Conservation (phyloP, 495 filamentous ascomycete species). For the Lepidopterella palustris region DNA sequence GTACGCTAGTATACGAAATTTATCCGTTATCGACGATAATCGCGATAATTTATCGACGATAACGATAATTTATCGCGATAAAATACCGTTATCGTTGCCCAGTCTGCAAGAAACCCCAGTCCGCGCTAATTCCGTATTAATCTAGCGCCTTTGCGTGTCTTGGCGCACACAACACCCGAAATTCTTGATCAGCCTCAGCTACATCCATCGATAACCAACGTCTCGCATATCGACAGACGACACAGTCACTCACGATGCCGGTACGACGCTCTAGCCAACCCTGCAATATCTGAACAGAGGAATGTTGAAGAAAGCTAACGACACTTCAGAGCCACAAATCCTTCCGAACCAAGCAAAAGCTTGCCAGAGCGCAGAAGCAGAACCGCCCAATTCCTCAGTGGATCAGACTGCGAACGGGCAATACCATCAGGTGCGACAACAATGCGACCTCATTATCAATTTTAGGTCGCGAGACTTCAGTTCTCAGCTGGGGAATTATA, state of each 20-base stretch:
- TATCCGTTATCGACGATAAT: too few species aligned
- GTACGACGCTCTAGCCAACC: not conserved
- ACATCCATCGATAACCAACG: not conserved
- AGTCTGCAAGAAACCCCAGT: too few species aligned
- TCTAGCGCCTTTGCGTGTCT: not conserved
- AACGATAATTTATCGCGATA: too few species aligned
- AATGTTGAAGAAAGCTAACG: not conserved
- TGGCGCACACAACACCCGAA: conserved; percentile 1
- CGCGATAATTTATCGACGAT: too few species aligned
- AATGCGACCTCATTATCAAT: too few species aligned
- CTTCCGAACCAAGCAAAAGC: conserved; percentile 99
- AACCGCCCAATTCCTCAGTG: conserved; percentile 99
- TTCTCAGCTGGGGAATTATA: too few species aligned
- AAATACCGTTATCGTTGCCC: too few species aligned
- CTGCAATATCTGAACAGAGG: not conserved
- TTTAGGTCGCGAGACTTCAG: too few species aligned
- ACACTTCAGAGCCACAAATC: conserved; percentile 91
- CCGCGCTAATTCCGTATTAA: not conserved
- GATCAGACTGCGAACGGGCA: conserved; percentile 95
- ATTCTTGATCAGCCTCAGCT: not conserved
- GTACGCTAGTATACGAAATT: too few species aligned
- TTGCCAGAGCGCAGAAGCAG: conserved; percentile 99
- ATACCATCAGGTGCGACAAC: conserved; percentile 91
- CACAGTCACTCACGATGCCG: conserved; percentile 2
- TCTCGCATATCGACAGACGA: not conserved